Conservation (phyloP, 345 rosid genomes). For the Melaleuca alternifolia region DNA sequence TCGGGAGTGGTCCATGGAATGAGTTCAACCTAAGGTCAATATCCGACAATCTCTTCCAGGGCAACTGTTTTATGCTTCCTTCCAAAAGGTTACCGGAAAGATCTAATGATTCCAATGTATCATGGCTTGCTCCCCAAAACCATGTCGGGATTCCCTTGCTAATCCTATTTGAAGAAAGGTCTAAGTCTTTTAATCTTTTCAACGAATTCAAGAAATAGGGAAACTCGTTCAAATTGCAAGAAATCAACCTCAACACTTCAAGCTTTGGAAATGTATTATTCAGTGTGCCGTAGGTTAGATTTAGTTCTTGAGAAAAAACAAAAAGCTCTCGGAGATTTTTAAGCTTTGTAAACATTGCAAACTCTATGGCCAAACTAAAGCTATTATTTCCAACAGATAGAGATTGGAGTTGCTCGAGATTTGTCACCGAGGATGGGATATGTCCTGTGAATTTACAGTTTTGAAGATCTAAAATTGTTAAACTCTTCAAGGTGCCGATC, state of each 20-base stretch:
- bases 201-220: background rate
- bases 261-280: background rate
- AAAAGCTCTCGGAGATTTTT: fast-evolving
- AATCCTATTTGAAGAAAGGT: background rate
- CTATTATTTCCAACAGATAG: fast-evolving
- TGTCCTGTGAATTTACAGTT: background rate
- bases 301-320: background rate
- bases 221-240: background rate
- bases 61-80: background rate
- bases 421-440: fast-evolving
- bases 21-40: background rate
- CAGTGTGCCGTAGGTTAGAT: fast-evolving
- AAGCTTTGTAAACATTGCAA: background rate
- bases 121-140: background rate
- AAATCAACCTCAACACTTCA: fast-evolving
- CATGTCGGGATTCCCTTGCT: background rate
- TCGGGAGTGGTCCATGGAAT: background rate
- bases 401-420: background rate
- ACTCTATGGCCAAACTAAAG: fast-evolving
- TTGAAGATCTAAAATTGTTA: background rate
- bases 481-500: background rate
- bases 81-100: fast-evolving
- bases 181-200: fast-evolving
- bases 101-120: fast-evolving
- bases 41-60: fast-evolving